Conservation (phyloP, 169 alveolate species). For the Cyclospora cayetanensis region DNA sequence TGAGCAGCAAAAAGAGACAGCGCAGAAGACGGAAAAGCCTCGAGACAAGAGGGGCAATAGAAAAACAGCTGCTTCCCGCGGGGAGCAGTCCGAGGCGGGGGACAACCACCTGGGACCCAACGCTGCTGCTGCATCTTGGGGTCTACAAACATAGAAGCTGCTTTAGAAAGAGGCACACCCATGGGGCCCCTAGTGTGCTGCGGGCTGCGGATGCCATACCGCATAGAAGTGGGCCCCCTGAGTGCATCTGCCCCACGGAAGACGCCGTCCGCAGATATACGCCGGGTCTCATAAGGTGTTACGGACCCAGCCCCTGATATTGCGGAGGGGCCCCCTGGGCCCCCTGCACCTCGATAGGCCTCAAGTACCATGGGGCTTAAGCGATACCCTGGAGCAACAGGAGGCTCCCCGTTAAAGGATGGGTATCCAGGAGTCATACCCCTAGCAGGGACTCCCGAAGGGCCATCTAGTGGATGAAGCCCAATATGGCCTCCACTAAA, state of each 20-base stretch:
- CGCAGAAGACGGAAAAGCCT: constrained; percentile 8
- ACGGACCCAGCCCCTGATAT: not conserved
- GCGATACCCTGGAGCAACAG: not conserved
- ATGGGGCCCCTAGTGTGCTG: not conserved
- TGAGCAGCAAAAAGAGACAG: constrained; percentile 31
- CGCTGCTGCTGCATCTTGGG: not conserved
- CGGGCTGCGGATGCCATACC: not conserved
- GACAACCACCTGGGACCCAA: not conserved
- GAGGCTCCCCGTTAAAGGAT: not conserved
- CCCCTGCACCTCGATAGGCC: not conserved
- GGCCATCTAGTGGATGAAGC: not conserved
- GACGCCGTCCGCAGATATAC: not conserved
- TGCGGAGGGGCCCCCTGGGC: not conserved
- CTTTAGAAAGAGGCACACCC: not conserved
- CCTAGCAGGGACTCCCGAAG: not conserved
- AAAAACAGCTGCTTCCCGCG: constrained; percentile 1
- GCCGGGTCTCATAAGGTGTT: not conserved
- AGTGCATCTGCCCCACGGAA: not conserved
- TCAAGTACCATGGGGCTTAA: not conserved
- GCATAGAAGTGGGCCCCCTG: not conserved
- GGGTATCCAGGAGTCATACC: not conserved
- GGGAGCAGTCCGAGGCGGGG: not conserved
- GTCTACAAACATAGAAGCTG: not conserved
- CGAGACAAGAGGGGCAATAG: constrained; percentile 23
- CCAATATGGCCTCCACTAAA: not conserved